Conservation (phyloP, 768 basidiomycete genomes). For the Calocera cornea region DNA sequence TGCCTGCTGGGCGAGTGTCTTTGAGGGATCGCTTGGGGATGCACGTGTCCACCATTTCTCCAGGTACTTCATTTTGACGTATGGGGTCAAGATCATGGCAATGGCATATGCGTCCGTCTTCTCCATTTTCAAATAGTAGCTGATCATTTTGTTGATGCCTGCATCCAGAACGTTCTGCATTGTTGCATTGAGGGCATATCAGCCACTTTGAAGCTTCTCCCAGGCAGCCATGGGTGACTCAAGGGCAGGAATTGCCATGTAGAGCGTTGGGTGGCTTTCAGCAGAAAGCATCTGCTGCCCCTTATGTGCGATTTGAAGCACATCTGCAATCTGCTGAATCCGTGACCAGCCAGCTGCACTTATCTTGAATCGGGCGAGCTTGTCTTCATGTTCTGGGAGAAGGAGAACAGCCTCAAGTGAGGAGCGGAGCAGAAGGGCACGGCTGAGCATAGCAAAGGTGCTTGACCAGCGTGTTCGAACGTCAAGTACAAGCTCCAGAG, state of each 20-base stretch:
- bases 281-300: background rate
- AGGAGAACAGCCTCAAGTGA: background rate
- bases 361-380: background rate
- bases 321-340: background rate
- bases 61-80: too few relatives aligned
- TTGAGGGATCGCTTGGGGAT: background rate
- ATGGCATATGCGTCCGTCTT: too few relatives aligned
- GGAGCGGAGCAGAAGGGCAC: background rate
- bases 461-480: background rate
- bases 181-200: background rate
- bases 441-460: background rate
- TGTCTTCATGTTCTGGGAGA: background rate
- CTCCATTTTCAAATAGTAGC: too few relatives aligned
- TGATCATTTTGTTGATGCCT: background rate
- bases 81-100: too few relatives aligned
- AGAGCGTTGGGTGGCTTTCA: background rate
- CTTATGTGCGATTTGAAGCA: background rate
- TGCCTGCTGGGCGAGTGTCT: background rate
- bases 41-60: background rate
- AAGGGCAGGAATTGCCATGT: too few relatives aligned
- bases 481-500: background rate
- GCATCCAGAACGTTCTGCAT: background rate
- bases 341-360: background rate
- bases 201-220: background rate
- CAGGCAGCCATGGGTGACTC: background rate